phyloP scores from a whole-genome alignment of 1,284 basidiomycete genomes.

The Microbotryomycetes sp. region DNA sequence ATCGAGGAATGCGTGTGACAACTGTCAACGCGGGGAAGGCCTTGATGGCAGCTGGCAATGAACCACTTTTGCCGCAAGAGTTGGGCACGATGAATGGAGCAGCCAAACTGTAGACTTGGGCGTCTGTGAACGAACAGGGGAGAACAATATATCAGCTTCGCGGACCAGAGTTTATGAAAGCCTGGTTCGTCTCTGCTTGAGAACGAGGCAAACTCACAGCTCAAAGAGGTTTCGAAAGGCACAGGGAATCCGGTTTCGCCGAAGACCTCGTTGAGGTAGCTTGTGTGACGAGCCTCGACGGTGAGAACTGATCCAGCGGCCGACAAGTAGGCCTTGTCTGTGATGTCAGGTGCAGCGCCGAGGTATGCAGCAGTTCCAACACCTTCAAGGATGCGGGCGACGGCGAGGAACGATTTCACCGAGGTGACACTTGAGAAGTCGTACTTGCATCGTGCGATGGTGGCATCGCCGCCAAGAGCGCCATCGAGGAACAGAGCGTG shows the following conservation, averaged over 20 bases:
- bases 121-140: too few relatives aligned
- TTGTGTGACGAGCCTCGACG: conserved; percentile 50
- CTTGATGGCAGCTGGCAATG: conserved; percentile 34
- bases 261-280: conserved; percentile 42
- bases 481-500: neutral
- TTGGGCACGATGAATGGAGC: conserved; percentile 35
- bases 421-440: neutral
- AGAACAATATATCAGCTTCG: too few relatives aligned
- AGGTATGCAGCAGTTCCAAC: conserved; percentile 22
- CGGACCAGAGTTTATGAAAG: too few relatives aligned
- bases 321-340: conserved; percentile 24
- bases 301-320: conserved; percentile 43
- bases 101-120: conserved; percentile 38
- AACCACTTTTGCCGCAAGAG: neutral
- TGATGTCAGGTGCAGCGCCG: conserved; percentile 31
- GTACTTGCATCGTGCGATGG: neutral
- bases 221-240: conserved; percentile 32
- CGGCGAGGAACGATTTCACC: conserved; percentile 30
- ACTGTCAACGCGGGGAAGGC: conserved; percentile 46
- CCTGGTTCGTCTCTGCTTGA: too few relatives aligned
- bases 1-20: conserved; percentile 26
- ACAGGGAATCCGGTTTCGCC: conserved; percentile 19
- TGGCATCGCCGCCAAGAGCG: neutral
- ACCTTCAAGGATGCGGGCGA: conserved; percentile 33
- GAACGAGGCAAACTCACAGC: too few relatives aligned